Evolutionary conservation across 192 early-diverging fungal species (phyloP).

Genomic region (Pilobolus umbonatus): DNA sequence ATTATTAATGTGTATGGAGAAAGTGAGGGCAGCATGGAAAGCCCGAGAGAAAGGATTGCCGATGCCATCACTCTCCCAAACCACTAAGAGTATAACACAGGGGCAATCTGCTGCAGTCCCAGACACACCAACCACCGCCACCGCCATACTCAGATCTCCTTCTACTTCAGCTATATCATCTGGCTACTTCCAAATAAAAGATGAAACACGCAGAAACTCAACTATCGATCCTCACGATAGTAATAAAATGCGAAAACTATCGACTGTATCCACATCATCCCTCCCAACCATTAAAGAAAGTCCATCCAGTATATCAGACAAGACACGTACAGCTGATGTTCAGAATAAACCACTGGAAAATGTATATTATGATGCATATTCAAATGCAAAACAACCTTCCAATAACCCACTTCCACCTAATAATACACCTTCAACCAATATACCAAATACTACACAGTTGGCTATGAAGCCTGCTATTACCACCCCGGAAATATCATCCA

Average conservation of each 20-base stretch:
- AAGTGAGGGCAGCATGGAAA: slow-evolving; percentile 36
- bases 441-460: not conserved
- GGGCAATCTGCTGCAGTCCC: not conserved
- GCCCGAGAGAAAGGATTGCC: slow-evolving; percentile 32
- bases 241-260: not conserved
- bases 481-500: not conserved
- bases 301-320: not conserved
- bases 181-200: not conserved
- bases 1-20: slow-evolving; percentile 30
- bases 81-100: not conserved
- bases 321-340: no score
- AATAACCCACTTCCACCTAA: not conserved
- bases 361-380: not conserved
- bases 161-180: not conserved
- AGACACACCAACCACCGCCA: not conserved
- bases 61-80: not conserved
- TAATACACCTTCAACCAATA: no score
- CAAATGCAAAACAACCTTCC: not conserved
- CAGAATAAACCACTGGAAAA: not conserved
- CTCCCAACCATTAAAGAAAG: not conserved
- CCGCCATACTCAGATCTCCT: not conserved
- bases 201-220: slow-evolving; percentile 9
- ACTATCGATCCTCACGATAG: slow-evolving; percentile 5
- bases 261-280: not conserved
- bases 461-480: not conserved